Base-by-base conservation (phyloP, 1,284 basidiomycete species). In the Somion occarium region DNA sequence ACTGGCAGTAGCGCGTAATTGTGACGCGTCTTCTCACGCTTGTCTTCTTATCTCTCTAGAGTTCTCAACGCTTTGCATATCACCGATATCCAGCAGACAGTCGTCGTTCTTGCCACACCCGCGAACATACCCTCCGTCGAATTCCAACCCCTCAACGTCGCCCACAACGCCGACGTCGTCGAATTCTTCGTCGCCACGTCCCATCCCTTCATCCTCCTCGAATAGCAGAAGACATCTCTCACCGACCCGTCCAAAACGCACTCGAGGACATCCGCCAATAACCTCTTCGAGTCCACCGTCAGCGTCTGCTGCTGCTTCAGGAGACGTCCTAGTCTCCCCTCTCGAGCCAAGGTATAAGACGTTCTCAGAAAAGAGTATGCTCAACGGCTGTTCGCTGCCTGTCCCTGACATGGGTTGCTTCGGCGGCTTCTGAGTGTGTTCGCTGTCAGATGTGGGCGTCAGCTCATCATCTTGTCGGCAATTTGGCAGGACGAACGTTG, bases 401-500 rank as follows among this genome's bases (percentile, higher is more conserved):
- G 56, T 54, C 41, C 49, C 56, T n/a, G 67, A 68, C 38, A 60
- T 61, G 25, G 63, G 67, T 15, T 71, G 70, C 51, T 59, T 71
- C 7, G 69, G 64, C 19, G 69, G 69, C 9, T 71, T 71, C 50
- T 71, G 56, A 63, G 18, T 41, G 39, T 15, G 15, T 27, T 13
- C 25, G 23, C 22, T 13, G 42, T 43, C 19, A 19, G 18, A 18
- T 9, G 39, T 41, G 39, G 7, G 39, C 9, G 13, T 9, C 11
- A n/a, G 34, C 9, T 9, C n/a, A n/a, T 37, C 34, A 37, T n/a
- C n/a, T 9, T 9, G 34, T 37, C 11, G 34, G 34, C 34, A n/a
- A 37, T 9, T n/a, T 9, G n/a, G 34, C 9, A n/a, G 34, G n/a
- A n/a, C 11, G n/a, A 37, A 37, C 34, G n/a, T n/a, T 9, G n/a